A percentile compares a stretch with the other conserved stretches of the same genome.
These are phyloP conservation scores for Fermentozyma sake DNA, from an alignment of 1,139 yeast genomes.

Conservation along the genomic window DNA sequence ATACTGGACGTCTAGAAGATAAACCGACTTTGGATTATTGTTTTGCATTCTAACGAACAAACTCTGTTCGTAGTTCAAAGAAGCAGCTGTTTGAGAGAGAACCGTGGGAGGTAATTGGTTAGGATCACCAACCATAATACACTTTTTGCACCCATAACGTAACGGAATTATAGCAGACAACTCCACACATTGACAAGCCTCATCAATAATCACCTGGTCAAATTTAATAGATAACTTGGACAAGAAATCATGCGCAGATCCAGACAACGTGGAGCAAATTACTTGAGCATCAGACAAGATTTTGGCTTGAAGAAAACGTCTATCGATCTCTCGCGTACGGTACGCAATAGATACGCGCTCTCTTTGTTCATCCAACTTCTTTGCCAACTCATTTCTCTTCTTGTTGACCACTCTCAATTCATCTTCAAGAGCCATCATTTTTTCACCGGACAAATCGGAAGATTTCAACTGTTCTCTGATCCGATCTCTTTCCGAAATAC, in stretches of 20 bases:
- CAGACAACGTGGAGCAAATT: conserved; percentile 89
- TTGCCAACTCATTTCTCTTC: conserved; percentile 65
- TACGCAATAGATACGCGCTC: conserved; percentile 64
- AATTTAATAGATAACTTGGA: conserved; percentile 71
- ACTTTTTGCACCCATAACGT: conserved; percentile 83
- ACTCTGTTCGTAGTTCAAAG: conserved; percentile 80
- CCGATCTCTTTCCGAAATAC: conserved; percentile 47
- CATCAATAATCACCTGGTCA: conserved; percentile 95
- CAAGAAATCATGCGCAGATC: conserved; percentile 87
- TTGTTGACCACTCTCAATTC: conserved; percentile 52
- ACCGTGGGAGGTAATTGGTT: conserved; percentile 98
- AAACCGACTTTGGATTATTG: conserved; percentile 54
- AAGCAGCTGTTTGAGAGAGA: conserved; percentile 70
- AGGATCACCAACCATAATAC: conserved; percentile 99
- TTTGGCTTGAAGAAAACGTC: conserved; percentile 68
- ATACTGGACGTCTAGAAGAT: conserved; percentile 87
- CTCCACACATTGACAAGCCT: conserved; percentile 97
- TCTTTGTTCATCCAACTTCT: conserved; percentile 72
- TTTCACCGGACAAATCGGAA: conserved; percentile 30
- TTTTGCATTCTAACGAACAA: conserved; percentile 92
- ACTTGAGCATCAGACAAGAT: conserved; percentile 77
- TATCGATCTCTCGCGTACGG: conserved; percentile 75
- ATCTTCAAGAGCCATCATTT: conserved; percentile 43
- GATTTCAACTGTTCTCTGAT: conserved; percentile 37
- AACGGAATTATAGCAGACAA: conserved; percentile 88